These are phyloP conservation scores for Spergularia azorica DNA, from an alignment of 179 eudicot genomes.

Conservation along the genomic window DNA sequence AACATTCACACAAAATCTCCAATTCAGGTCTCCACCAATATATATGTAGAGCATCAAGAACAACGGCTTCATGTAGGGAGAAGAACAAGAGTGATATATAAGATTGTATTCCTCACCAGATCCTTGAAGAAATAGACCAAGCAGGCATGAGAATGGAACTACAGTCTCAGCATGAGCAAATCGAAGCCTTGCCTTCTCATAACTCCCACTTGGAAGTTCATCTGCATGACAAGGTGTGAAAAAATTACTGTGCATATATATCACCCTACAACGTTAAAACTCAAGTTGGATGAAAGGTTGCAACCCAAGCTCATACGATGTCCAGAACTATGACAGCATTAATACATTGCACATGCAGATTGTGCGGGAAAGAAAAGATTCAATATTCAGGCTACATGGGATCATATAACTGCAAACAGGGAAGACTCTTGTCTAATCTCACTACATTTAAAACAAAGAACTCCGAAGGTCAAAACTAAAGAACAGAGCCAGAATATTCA, in stretches of 20 bases:
- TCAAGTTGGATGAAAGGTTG: too few relatives aligned
- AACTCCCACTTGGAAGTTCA: conserved; percentile 72
- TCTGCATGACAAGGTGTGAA: conserved; percentile 39
- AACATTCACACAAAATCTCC: conserved; percentile 24
- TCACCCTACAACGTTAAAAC: not conserved
- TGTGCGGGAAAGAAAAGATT: too few relatives aligned
- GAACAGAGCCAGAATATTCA: not conserved
- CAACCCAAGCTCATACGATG: not conserved
- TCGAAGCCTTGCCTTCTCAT: conserved; percentile 86
- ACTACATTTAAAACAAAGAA: not conserved
- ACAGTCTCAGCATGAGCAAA: conserved; percentile 98
- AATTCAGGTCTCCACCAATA: not conserved
- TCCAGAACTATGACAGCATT: not conserved
- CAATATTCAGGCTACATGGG: not conserved
- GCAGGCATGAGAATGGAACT: conserved; percentile 92
- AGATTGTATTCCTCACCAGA: conserved; percentile 55
- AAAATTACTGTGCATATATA: not conserved
- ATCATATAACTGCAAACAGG: not conserved
- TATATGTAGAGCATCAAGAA: not conserved
- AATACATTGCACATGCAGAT: too few relatives aligned
- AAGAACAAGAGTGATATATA: not conserved
- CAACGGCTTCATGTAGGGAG: not conserved
- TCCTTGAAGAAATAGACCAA: conserved; percentile 89
- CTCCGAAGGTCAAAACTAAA: not conserved
- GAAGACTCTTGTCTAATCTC: not conserved